A percentile compares a stretch with the other conserved stretches of the same genome.
Conservation (phyloP, 176 grass and related monocot species). For the Lolium multiflorum region DNA sequence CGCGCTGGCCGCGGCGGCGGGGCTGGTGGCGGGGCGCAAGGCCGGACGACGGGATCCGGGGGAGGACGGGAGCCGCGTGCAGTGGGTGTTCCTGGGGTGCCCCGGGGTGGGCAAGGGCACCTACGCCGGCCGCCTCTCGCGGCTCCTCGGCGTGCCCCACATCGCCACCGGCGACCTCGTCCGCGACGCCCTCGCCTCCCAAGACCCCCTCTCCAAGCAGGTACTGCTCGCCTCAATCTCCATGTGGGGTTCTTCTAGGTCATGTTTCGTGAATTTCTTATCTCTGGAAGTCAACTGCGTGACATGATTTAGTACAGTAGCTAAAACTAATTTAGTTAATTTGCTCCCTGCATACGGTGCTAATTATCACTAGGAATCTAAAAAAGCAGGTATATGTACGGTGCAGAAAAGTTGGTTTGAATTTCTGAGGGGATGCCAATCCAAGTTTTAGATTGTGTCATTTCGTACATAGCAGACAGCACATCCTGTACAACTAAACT, state of each 20-base stretch:
- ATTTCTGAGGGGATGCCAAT: too few species aligned
- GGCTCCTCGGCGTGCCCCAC: constrained; percentile 81
- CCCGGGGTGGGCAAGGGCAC: constrained; percentile 98
- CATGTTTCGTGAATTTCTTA: background rate
- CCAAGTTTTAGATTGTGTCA: too few species aligned
- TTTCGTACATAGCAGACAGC: too few species aligned
- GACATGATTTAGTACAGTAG: background rate
- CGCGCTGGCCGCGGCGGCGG: background rate
- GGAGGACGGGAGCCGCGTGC: constrained; percentile 64
- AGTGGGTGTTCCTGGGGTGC: constrained; percentile 95
- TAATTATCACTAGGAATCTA: background rate
- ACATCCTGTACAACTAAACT: too few species aligned
- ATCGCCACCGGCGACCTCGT: constrained; percentile 99
- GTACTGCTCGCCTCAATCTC: background rate
- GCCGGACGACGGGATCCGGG: constrained; percentile 30
- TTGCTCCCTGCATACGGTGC: background rate
- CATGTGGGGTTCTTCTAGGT: background rate
- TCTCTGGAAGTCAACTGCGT: background rate
- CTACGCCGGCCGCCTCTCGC: constrained; percentile 93
- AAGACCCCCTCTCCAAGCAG: constrained; percentile 61
- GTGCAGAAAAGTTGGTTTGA: too few species aligned
- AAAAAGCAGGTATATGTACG: background rate
- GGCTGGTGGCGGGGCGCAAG: constrained; percentile 20
- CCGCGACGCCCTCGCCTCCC: constrained; percentile 71
- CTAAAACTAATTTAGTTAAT: background rate